Conservation (phyloP, 2,329 filamentous ascomycete species). For the Monosporascus sp. region DNA sequence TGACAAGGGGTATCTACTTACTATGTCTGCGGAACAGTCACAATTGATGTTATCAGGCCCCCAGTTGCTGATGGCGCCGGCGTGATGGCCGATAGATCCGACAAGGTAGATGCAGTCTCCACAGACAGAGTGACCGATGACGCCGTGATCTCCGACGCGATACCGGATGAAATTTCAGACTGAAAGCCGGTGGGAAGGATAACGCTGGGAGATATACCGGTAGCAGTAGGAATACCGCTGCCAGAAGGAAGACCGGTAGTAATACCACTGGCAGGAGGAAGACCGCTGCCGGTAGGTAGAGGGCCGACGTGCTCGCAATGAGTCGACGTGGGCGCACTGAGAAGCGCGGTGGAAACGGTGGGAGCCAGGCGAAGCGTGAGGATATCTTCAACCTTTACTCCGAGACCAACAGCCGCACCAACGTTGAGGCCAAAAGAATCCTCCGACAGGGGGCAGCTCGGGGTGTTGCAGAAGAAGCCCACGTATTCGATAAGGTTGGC, state of each 20-base stretch:
- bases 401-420: constrained; percentile 30
- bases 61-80: not conserved
- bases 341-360: constrained; percentile 34
- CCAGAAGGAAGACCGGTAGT: not conserved
- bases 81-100: constrained; percentile 2
- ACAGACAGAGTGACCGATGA: no score
- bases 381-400: constrained; percentile 30
- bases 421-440: constrained; percentile 36
- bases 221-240: no score
- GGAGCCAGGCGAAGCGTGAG: constrained; percentile 35
- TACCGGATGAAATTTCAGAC: no score
- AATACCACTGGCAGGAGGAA: constrained; percentile 1
- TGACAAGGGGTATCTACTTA: no score
- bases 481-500: constrained; percentile 52
- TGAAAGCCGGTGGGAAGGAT: no score
- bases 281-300: constrained; percentile 2
- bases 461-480: constrained; percentile 32
- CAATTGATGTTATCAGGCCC: constrained; percentile 16
- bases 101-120: not conserved
- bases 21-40: constrained; percentile 18
- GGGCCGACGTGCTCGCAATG: constrained; percentile 25
- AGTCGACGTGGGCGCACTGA: constrained; percentile 30
- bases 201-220: no score
- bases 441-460: constrained; percentile 31
- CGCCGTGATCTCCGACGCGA: no score